A percentile compares a stretch with the other conserved stretches of the same genome.
Evolutionary conservation across 768 basidiomycete genomes (phyloP).

Genomic region (Kondoa subrosea): DNA sequence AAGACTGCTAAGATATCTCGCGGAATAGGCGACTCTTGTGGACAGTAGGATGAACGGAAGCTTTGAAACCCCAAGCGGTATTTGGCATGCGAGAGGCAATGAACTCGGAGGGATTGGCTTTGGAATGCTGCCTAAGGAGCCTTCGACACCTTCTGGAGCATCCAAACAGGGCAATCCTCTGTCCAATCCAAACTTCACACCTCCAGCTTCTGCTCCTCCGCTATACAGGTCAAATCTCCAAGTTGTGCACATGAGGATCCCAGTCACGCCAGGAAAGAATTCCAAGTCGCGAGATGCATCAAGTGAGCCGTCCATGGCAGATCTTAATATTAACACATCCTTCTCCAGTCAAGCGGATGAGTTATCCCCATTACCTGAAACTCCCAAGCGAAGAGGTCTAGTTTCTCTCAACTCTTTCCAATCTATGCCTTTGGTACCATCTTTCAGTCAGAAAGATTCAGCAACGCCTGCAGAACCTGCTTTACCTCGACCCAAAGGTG

Average conservation of each 20-base stretch:
- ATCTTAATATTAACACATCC: not conserved
- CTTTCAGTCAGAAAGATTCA: not conserved
- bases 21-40: no score
- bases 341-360: not conserved
- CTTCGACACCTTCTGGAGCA: not conserved
- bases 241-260: not conserved
- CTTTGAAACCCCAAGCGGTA: not conserved
- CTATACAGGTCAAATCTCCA: not conserved
- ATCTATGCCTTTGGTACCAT: not conserved
- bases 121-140: not conserved
- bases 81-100: not conserved
- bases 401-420: slow-evolving; percentile 7
- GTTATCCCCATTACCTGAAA: not conserved
- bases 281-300: not conserved
- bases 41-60: not conserved
- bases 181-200: not conserved
- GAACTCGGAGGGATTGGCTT: not conserved
- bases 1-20: no score
- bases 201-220: not conserved
- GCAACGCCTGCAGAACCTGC: not conserved
- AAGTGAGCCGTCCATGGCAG: not conserved
- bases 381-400: not conserved
- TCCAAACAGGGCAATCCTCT: not conserved
- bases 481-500: not conserved
- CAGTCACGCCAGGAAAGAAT: not conserved